Evolutionary conservation across 164 flowering plant species (phyloP).

Genomic region (Annona squamosa): DNA sequence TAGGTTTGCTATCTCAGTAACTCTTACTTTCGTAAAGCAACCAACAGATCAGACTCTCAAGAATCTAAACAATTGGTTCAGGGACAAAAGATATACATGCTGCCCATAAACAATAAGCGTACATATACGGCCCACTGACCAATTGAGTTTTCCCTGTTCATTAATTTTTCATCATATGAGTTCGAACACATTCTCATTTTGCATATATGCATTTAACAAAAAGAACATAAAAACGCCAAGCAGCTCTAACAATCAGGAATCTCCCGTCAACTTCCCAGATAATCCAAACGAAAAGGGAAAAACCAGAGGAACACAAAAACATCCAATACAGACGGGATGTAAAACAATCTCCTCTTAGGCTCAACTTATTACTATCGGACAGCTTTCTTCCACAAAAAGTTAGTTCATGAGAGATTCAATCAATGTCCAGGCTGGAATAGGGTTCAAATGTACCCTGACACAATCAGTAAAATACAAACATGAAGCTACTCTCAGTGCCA

Average conservation of each 20-base stretch:
- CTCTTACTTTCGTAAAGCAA: no score
- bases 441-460: slow-evolving; percentile 79
- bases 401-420: slow-evolving; percentile 29
- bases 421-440: slow-evolving; percentile 80
- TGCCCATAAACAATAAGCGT: slow-evolving; percentile 1
- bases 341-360: slow-evolving; percentile 10
- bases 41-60: no score
- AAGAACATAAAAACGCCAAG: slow-evolving; percentile 1
- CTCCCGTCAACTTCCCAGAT: slow-evolving; percentile 12
- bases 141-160: slow-evolving; percentile 5
- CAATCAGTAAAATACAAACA: slow-evolving; percentile 22
- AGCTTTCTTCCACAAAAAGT: neutral
- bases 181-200: neutral
- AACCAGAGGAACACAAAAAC: neutral
- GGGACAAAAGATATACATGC: neutral
- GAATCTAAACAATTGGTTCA: no score
- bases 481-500: slow-evolving; percentile 18
- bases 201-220: neutral
- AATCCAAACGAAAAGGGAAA: slow-evolving; percentile 7
- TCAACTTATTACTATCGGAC: slow-evolving; percentile 6
- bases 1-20: no score
- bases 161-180: neutral
- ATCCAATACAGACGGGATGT: neutral
- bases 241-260: slow-evolving; percentile 7
- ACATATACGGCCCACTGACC: neutral